A percentile compares a stretch with the other conserved stretches of the same genome.
phyloP scores from a whole-genome alignment of 2,329 filamentous ascomycete genomes.

The Alternaria alternata region DNA sequence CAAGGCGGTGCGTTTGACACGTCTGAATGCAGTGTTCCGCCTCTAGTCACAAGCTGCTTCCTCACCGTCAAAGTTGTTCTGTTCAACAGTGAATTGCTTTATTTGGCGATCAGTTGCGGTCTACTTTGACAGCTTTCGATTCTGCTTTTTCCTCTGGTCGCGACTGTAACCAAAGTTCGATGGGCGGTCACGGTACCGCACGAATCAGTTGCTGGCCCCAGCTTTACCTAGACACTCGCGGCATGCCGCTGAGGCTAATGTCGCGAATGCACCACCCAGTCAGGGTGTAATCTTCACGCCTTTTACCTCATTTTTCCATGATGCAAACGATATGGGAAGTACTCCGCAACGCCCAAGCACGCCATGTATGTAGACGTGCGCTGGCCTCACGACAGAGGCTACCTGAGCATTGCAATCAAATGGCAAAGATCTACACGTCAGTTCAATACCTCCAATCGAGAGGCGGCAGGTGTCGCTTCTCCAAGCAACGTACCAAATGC shows the following conservation, averaged over 20 bases:
- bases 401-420: conserved; percentile 17
- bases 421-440: conserved; percentile 21
- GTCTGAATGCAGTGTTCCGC: conserved; percentile 1
- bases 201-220: conserved; percentile 2
- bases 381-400: conserved; percentile 14
- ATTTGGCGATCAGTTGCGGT: conserved; percentile 24
- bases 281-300: conserved; percentile 16
- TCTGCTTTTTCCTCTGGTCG: conserved; percentile 16
- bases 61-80: conserved; percentile 1
- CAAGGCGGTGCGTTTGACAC: conserved; percentile 10
- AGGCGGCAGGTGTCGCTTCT: conserved; percentile 26
- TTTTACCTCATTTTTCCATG: conserved; percentile 8
- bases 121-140: conserved; percentile 17
- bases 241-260: conserved; percentile 17
- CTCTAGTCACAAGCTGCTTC: conserved; percentile 2
- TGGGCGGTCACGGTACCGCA: conserved; percentile 12
- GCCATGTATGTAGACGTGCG: conserved; percentile 3
- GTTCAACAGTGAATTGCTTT: conserved; percentile 18
- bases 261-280: conserved; percentile 13
- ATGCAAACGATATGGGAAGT: conserved; percentile 13
- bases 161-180: conserved; percentile 3
- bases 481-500: conserved; percentile 21
- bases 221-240: neutral
- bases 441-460: conserved; percentile 20
- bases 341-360: conserved; percentile 12